These are phyloP conservation scores for Citrus australasica DNA, from an alignment of 345 rosid genomes.

Conservation along the genomic window DNA sequence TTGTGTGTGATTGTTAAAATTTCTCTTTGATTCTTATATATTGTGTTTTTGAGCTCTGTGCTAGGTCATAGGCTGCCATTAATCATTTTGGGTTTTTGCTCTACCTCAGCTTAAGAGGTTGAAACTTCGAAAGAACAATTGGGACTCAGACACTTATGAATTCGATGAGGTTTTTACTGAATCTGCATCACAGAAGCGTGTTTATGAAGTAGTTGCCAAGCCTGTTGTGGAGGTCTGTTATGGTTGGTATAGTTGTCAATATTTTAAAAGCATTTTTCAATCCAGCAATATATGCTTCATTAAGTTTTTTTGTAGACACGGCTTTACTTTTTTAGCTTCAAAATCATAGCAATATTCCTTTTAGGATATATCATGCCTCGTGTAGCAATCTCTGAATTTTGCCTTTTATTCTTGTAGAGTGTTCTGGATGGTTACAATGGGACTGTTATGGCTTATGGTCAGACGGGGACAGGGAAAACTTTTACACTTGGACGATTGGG, in stretches of 20 bases:
- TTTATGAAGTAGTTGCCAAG: constrained; percentile 94
- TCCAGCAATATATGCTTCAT: background rate
- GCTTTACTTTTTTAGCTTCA: background rate
- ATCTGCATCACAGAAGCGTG: constrained; percentile 94
- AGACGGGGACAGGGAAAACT: constrained; percentile 98
- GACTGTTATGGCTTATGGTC: constrained; percentile 98
- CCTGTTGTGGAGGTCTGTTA: constrained; percentile 91
- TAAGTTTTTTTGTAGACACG: background rate
- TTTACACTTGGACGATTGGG: constrained; percentile 91
- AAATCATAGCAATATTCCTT: background rate
- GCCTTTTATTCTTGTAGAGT: constrained; percentile 46
- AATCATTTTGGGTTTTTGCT: constrained; percentile 1
- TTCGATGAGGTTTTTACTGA: constrained; percentile 97
- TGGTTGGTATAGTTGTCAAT: background rate
- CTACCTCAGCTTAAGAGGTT: constrained; percentile 74
- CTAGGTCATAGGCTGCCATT: constrained; percentile 12
- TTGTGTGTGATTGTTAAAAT: background rate
- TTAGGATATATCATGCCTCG: background rate
- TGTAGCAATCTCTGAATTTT: background rate
- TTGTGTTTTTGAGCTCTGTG: background rate
- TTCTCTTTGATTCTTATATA: background rate
- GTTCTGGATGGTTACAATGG: constrained; percentile 99
- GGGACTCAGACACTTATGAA: constrained; percentile 95
- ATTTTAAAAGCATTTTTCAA: background rate
- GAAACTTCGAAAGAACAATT: constrained; percentile 95